Conservation (phyloP, 2,329 filamentous ascomycete species). For the Hymenoscyphus occultus region DNA sequence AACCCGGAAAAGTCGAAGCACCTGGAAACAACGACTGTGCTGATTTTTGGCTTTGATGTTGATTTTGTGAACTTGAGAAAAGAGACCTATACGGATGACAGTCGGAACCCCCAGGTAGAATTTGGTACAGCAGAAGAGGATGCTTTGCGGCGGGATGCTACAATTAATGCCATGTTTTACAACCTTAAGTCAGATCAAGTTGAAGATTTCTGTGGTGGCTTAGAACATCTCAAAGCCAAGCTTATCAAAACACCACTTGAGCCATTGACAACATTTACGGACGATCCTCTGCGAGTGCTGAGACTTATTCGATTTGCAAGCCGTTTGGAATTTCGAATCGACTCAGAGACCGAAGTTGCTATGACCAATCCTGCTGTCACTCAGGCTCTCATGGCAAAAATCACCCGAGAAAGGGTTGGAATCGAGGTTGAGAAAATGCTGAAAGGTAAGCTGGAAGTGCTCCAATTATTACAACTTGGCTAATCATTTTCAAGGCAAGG, state of each 20-base stretch:
- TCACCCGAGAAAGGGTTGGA: constrained; percentile 86
- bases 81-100: constrained; percentile 86
- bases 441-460: constrained; percentile 51
- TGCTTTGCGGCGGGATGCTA: constrained; percentile 84
- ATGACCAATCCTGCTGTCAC: constrained; percentile 83
- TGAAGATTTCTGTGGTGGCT: constrained; percentile 82
- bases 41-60: constrained; percentile 80
- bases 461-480: not conserved
- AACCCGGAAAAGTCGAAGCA: constrained; percentile 98
- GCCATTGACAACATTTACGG: constrained; percentile 88
- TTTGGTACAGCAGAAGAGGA: constrained; percentile 92
- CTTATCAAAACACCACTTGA: constrained; percentile 83
- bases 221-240: constrained; percentile 68
- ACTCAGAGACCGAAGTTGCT: constrained; percentile 60
- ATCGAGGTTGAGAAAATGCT: constrained; percentile 91
- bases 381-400: constrained; percentile 76
- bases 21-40: constrained; percentile 85
- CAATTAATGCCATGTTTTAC: constrained; percentile 94
- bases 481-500: constrained; percentile 43
- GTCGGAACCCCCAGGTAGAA: constrained; percentile 86
- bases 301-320: constrained; percentile 88
- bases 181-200: constrained; percentile 77
- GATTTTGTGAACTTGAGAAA: constrained; percentile 94
- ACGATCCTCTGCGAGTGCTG: constrained; percentile 85
- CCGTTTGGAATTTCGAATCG: constrained; percentile 75